Percentiles rank a stretch among this genome's conserved stretches.
Conservation (phyloP, 2,329 filamentous ascomycete species). For the Trichoderma sp. region DNA sequence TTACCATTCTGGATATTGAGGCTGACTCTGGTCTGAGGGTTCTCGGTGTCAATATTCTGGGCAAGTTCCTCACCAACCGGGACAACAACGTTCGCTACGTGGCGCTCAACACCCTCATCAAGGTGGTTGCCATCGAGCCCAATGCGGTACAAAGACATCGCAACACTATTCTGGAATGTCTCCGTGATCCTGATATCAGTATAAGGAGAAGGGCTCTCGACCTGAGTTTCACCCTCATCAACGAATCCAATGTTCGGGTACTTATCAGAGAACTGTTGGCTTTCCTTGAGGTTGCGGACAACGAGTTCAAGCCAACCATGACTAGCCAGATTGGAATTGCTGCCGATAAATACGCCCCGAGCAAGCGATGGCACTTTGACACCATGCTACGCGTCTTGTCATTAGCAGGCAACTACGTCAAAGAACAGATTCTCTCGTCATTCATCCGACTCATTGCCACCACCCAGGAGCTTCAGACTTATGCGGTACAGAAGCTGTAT, state of each 20-base stretch:
- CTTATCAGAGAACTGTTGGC: constrained; percentile 90
- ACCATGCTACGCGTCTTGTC: constrained; percentile 95
- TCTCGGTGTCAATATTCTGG: constrained; percentile 95
- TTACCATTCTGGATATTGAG: constrained; percentile 97
- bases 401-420: constrained; percentile 93
- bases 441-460: constrained; percentile 96
- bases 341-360: constrained; percentile 92
- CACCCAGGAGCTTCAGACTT: constrained; percentile 91
- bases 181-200: constrained; percentile 96
- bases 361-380: constrained; percentile 98
- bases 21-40: constrained; percentile 94
- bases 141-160: constrained; percentile 96
- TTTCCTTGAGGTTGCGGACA: constrained; percentile 95
- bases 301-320: constrained; percentile 98
- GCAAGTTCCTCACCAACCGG: constrained; percentile 96
- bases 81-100: constrained; percentile 99
- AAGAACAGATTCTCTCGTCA: constrained; percentile 95
- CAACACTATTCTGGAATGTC: constrained; percentile 95
- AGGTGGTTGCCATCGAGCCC: constrained; percentile 96
- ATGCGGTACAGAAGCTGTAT: constrained; percentile 95
- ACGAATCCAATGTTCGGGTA: constrained; percentile 92
- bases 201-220: constrained; percentile 94
- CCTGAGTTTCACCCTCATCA: constrained; percentile 96
- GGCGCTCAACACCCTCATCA: constrained; percentile 94
- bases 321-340: constrained; percentile 97